phyloP scores from a whole-genome alignment of 1,284 basidiomycete genomes.

The Cryptococcus amylolentus region DNA sequence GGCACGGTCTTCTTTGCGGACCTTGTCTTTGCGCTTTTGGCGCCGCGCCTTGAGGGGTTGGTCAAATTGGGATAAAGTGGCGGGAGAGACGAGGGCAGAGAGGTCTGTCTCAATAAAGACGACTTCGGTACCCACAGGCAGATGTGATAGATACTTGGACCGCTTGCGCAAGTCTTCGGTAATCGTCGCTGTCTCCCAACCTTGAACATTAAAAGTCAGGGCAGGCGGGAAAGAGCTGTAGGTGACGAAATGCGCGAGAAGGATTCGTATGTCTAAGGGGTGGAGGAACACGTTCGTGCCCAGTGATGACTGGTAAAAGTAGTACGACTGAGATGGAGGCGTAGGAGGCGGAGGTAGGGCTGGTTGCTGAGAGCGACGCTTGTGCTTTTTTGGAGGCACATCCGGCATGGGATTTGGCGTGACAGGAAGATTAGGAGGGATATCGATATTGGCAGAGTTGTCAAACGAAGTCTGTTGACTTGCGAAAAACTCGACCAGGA shows the following conservation, averaged over 20 bases:
- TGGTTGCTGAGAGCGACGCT: constrained; percentile 22
- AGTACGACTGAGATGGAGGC: constrained; percentile 57
- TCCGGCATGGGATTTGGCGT: constrained; percentile 43
- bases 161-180: constrained; percentile 89
- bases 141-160: constrained; percentile 91
- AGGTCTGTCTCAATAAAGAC: constrained; percentile 91
- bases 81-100: constrained; percentile 65
- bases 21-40: constrained; percentile 70
- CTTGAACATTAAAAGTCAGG: constrained; percentile 74
- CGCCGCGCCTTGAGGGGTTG: constrained; percentile 71
- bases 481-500: constrained; percentile 20
- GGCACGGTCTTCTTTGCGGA: constrained; percentile 75
- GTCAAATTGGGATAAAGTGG: constrained; percentile 74
- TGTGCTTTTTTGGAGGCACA: constrained; percentile 25
- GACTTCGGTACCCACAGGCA: constrained; percentile 88
- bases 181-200: constrained; percentile 61
- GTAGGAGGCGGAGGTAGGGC: constrained; percentile 22
- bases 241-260: constrained; percentile 75
- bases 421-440: constrained; percentile 38
- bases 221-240: constrained; percentile 82
- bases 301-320: constrained; percentile 92
- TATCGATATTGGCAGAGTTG: constrained; percentile 17
- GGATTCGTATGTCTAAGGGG: constrained; percentile 90
- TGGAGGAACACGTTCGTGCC: constrained; percentile 91
- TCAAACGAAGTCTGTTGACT: constrained; percentile 1